A percentile compares a stretch with the other conserved stretches of the same genome.
Evolutionary conservation across 2,329 filamentous ascomycete species (phyloP).

Genomic region (Metarhizium humberi): DNA sequence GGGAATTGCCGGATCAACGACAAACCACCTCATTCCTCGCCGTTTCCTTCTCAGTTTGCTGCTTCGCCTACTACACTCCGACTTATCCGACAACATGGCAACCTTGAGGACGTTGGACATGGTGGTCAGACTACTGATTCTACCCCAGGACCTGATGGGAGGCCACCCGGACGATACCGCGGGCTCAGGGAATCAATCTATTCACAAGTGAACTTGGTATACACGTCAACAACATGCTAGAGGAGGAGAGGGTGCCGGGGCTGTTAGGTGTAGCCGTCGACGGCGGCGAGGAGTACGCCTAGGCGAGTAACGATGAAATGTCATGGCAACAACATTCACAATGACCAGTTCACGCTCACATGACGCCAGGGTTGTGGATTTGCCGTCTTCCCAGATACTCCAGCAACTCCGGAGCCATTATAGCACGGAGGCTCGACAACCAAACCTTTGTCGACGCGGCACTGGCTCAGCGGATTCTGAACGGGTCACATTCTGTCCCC

Average conservation of each 20-base stretch:
- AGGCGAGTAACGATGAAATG: slow-evolving; percentile 10
- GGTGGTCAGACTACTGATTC: too few relatives aligned
- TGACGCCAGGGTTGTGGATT: slow-evolving; percentile 17
- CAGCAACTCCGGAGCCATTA: slow-evolving; percentile 35
- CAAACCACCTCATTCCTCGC: too few relatives aligned
- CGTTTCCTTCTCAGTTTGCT: too few relatives aligned
- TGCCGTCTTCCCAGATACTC: slow-evolving; percentile 26
- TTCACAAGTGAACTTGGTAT: not conserved
- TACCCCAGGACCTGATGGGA: too few relatives aligned
- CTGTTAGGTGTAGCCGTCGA: slow-evolving; percentile 16
- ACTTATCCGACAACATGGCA: too few relatives aligned
- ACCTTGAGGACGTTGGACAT: too few relatives aligned
- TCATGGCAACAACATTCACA: not conserved
- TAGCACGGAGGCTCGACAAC: slow-evolving; percentile 42
- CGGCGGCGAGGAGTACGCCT: slow-evolving; percentile 12
- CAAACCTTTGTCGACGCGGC: slow-evolving; percentile 44
- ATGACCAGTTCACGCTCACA: not conserved
- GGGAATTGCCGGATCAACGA: too few relatives aligned
- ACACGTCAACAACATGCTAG: not conserved
- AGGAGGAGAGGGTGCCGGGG: not conserved
- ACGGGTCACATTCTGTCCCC: not conserved
- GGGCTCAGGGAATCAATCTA: not conserved
- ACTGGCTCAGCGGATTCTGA: slow-evolving; percentile 34
- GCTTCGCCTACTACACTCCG: too few relatives aligned
- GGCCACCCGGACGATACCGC: not conserved